Base-by-base conservation (phyloP, 768 basidiomycete species). In the Hortiboletus campestris region DNA sequence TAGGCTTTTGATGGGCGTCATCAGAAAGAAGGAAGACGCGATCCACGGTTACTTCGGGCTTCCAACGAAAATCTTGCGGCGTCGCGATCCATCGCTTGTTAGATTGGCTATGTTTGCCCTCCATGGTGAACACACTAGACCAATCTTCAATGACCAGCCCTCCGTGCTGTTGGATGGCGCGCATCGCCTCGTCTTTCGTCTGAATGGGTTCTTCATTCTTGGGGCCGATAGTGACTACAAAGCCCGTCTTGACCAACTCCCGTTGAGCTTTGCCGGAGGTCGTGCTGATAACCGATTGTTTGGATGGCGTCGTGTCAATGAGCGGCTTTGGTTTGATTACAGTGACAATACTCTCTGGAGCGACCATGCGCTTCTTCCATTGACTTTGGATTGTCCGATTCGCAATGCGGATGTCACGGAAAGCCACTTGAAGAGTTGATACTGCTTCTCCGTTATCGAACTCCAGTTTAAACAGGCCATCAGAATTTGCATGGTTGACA, bases 1-100 rank as follows among this genome's bases (percentile, higher is more conserved):
- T 95, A 11, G 87, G 82, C 61, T 90, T 94, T 53, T 83, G 81
- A 60, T 78, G 83, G 10, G 78, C 67, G 14, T 84, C 80, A 58
- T 90, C 85, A 0, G 89, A 82, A 16, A 91, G 57, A 39, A 91
- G 75, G 69, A 90, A 89, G 22, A 88, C 76, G 14, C 81, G 78
- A 32, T 71, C 69, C 38, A 71, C 16, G 1, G 60, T 57, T 36
- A 83, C 71, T 29, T 75, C 73, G n/a, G 66, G 55, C 34, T 75
- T 74, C 49, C 75, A 77, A 36, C 71, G 65, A 29, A 83, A 76
- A 34, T 88, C 82, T 17, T 75, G 65, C 34, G 76, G 72, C 5
- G 69, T 67, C 32, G 83, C 78, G 20, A 74, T 62, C 85, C 87
- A 89, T 36, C 82, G 75, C 46, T 80, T 80, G 51, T 74, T 75